These are phyloP conservation scores for Lindgomyces ingoldianus DNA, from an alignment of 495 filamentous ascomycete species.

Conservation along the genomic window DNA sequence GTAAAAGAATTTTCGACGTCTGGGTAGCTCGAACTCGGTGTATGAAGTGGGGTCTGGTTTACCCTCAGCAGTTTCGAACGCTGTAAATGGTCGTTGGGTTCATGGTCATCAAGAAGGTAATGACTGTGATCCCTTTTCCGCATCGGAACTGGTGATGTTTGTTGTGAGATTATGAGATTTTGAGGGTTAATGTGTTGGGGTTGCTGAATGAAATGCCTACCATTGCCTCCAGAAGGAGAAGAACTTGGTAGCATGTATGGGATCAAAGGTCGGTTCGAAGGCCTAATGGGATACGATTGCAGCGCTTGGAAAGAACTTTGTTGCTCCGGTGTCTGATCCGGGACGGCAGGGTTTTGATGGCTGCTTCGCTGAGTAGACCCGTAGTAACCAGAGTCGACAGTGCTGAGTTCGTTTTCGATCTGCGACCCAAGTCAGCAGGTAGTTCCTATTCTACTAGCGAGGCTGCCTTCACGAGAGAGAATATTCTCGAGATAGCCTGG, in stretches of 20 bases:
- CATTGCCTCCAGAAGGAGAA: not conserved
- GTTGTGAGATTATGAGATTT: not conserved
- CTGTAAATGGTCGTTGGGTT: not conserved
- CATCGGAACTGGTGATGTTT: not conserved
- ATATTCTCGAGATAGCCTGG: too few relatives aligned
- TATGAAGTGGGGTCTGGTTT: too few relatives aligned
- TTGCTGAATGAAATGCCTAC: not conserved
- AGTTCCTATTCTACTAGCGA: not conserved
- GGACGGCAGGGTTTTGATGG: not conserved
- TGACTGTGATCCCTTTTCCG: not conserved
- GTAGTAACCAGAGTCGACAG: constrained; percentile 1
- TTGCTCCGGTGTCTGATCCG: too few relatives aligned
- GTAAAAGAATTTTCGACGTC: too few relatives aligned
- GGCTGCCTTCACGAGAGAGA: too few relatives aligned
- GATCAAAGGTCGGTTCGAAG: not conserved
- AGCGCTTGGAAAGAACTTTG: not conserved
- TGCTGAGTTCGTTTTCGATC: not conserved
- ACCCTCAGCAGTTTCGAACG: too few relatives aligned
- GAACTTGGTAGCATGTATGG: not conserved
- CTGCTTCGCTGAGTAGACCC: not conserved
- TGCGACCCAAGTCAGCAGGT: not conserved
- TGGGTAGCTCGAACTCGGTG: not conserved
- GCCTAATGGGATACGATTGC: not conserved
- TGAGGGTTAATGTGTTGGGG: not conserved
- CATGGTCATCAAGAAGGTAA: not conserved